Conservation (phyloP, 768 basidiomycete species). For the Boletus subcaerulescens region DNA sequence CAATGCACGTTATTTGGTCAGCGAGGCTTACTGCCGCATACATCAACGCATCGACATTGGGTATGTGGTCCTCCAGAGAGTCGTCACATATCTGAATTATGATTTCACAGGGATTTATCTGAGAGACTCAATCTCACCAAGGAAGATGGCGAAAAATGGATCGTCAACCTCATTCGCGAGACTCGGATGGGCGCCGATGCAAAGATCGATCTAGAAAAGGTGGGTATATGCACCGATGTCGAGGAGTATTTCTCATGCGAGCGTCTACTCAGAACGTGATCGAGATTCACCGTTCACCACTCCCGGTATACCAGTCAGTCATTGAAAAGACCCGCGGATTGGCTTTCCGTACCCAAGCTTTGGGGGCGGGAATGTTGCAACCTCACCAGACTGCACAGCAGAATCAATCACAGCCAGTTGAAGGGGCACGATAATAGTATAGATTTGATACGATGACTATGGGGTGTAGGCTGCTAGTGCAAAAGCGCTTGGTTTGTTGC, state of each 20-base stretch:
- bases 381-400: constrained; percentile 30
- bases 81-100: background rate
- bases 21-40: constrained; percentile 96
- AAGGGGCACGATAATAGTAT: constrained; percentile 24
- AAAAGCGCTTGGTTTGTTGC: constrained; percentile 1
- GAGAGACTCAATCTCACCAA: constrained; percentile 89
- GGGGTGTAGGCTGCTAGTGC: constrained; percentile 5
- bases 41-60: constrained; percentile 90
- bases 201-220: constrained; percentile 96
- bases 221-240: constrained; percentile 22
- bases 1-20: constrained; percentile 93
- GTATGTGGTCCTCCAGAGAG: constrained; percentile 38
- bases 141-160: constrained; percentile 99
- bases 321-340: constrained; percentile 95
- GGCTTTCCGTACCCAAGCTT: constrained; percentile 84
- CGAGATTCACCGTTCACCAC: constrained; percentile 86
- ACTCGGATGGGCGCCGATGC: constrained; percentile 96
- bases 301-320: constrained; percentile 89
- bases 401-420: constrained; percentile 30
- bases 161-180: constrained; percentile 97
- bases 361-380: constrained; percentile 72
- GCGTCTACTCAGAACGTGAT: constrained; percentile 77
- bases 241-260: constrained; percentile 2
- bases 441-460: background rate
- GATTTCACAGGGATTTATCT: constrained; percentile 70